Conservation (phyloP, 345 rosid genomes). For the Noccaea caerulescens region DNA sequence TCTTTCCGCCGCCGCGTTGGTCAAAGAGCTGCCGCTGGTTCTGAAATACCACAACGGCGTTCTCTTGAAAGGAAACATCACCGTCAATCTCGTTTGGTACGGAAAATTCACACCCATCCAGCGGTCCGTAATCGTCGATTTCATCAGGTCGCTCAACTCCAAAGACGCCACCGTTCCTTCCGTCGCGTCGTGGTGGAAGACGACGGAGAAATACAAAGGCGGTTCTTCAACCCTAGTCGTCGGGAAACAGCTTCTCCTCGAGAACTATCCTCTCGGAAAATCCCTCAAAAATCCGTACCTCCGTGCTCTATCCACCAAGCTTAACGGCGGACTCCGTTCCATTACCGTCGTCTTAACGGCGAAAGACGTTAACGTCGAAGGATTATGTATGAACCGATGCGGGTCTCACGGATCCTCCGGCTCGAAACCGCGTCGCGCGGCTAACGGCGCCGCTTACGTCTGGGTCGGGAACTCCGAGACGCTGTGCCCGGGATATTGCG, state of each 20-base stretch:
- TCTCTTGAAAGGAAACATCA: slow-evolving; percentile 41
- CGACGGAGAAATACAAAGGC: slow-evolving; percentile 46
- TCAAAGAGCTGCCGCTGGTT: slow-evolving; percentile 72
- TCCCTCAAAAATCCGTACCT: slow-evolving; percentile 44
- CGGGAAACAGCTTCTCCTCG: slow-evolving; percentile 62
- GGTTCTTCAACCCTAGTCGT: slow-evolving; percentile 40
- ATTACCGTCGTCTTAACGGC: slow-evolving; percentile 73
- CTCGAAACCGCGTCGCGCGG: slow-evolving; percentile 35
- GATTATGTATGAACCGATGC: slow-evolving; percentile 76
- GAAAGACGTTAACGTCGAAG: slow-evolving; percentile 68
- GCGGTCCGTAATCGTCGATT: slow-evolving; percentile 42
- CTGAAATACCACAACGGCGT: slow-evolving; percentile 41
- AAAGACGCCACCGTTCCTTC: slow-evolving; percentile 33
- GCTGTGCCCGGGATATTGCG: slow-evolving; percentile 84
- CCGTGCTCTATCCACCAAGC: slow-evolving; percentile 49
- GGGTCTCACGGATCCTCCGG: slow-evolving; percentile 62
- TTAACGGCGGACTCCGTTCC: slow-evolving; percentile 32
- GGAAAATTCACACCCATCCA: slow-evolving; percentile 46
- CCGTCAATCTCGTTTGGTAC: slow-evolving; percentile 41
- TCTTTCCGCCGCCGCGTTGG: slow-evolving; percentile 54
- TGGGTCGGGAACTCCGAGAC: slow-evolving; percentile 83
- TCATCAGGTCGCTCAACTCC: slow-evolving; percentile 40
- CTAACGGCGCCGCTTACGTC: slow-evolving; percentile 50
- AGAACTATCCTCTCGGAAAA: slow-evolving; percentile 61
- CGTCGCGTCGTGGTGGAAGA: slow-evolving; percentile 48